Evolutionary conservation across 2,329 filamentous ascomycete species (phyloP).

Genomic region (Leptographium flavum): DNA sequence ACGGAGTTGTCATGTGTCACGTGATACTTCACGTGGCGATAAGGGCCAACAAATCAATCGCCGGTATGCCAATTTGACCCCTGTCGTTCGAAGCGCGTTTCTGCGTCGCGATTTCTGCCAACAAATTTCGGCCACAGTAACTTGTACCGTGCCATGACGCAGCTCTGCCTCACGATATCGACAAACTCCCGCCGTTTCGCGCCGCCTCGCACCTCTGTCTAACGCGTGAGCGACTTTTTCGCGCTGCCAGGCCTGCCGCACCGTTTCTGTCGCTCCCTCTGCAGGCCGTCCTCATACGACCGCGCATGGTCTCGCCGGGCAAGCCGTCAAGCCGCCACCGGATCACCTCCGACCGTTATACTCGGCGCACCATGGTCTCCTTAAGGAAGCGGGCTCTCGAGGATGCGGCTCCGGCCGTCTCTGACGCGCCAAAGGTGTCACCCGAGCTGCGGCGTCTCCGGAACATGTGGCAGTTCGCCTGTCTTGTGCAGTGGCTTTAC

Average conservation of each 20-base stretch:
- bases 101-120: background rate
- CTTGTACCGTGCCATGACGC: background rate
- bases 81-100: conserved; percentile 1
- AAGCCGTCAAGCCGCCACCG: background rate
- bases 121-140: too few relatives aligned
- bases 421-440: conserved; percentile 12
- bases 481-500: conserved; percentile 84
- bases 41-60: background rate
- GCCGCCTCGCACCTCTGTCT: too few relatives aligned
- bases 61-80: background rate
- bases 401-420: conserved; percentile 24
- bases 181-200: background rate
- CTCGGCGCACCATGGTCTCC: conserved; percentile 7
- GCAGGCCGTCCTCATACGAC: too few relatives aligned
- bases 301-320: background rate
- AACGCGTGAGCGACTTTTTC: too few relatives aligned
- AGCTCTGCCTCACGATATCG: background rate
- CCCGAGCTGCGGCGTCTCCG: conserved; percentile 36
- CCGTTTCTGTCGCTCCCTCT: too few relatives aligned
- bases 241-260: background rate
- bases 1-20: too few relatives aligned
- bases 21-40: background rate
- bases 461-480: conserved; percentile 93
- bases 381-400: conserved; percentile 4
- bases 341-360: background rate